Base-by-base conservation (phyloP, 352 stramenopile genomes). In the Globisporangium uncinulatum region DNA sequence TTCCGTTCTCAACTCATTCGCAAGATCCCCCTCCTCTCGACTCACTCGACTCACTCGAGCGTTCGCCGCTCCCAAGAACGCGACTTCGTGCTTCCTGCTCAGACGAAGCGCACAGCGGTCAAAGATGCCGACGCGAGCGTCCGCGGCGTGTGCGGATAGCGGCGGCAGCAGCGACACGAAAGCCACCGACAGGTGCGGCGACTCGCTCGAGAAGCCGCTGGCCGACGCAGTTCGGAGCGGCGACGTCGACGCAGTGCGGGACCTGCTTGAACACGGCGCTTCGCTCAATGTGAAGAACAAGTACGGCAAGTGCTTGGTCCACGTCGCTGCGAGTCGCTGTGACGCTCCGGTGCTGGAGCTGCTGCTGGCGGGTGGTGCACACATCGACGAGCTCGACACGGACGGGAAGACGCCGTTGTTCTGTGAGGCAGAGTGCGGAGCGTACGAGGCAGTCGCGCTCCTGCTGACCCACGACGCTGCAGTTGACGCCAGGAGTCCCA, bases 291-390 rank as follows among this genome's bases (percentile, higher is more conserved):
- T 44, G 39, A 19, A 47, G 42, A 37, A 61, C 32, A 48, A 21
- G 36, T 46, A 59, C 44, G 29, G 49, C 11, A 43, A 54, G 11
- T 14, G 42, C 49, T 34, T n/a, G 45, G 45, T 36, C 44, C 36
- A 29, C 54, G 31, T 44, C 42, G 46, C 54, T 3, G 20, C 21
- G 20, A 32, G 13, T 34, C 29, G 21, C n/a, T 24, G 45, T 24
- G 20, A 36, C 15, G 21, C 3, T 14, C 20, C 8, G 19, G 34
- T 51, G 24, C 11, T 46, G 8, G 6, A n/a, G 54, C 44, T 41
- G 14, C 14, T 42, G 32, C 43, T 59, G 19, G 44, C 8, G 36
- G 15, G 8, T 37, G 45, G 45, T 24, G 45, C 45, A 14, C 17
- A 11, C 11, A 37, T 51, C 14, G 45, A 51, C 15, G 20, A 36